These are phyloP conservation scores for Croton laevigatus DNA, from an alignment of 441 rosid genomes.

Conservation along the genomic window DNA sequence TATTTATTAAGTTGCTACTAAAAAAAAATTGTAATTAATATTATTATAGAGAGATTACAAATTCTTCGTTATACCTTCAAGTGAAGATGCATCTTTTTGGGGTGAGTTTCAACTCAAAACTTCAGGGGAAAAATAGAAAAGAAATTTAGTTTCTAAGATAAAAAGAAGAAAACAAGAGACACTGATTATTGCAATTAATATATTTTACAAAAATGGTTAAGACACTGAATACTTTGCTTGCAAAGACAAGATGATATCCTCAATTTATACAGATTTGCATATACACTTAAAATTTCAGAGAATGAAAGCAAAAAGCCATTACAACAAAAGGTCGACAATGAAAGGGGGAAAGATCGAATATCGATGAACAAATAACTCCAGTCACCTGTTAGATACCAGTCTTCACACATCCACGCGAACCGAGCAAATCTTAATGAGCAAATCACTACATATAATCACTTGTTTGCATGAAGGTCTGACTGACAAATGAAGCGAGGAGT, in stretches of 20 bases:
- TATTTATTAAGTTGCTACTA: too few species aligned
- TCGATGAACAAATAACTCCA: slow-evolving; percentile 18
- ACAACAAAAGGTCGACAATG: slow-evolving; percentile 1
- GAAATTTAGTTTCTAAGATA: not conserved
- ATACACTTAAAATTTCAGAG: slow-evolving; percentile 37
- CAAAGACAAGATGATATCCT: slow-evolving; percentile 10
- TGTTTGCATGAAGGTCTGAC: slow-evolving; percentile 7
- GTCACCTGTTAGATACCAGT: slow-evolving; percentile 2
- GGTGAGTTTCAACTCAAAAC: too few species aligned
- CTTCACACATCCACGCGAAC: slow-evolving; percentile 25
- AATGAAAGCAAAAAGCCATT: slow-evolving; percentile 22
- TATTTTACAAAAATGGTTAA: slow-evolving; percentile 29
- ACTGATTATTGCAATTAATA: not conserved
- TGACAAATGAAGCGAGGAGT: slow-evolving; percentile 15
- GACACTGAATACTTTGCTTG: slow-evolving; percentile 17
- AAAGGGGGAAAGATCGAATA: not conserved
- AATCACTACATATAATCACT: slow-evolving; percentile 7
- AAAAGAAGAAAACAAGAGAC: not conserved
- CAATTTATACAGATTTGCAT: slow-evolving; percentile 37
- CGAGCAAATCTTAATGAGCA: slow-evolving; percentile 11
- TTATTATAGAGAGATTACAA: too few species aligned
- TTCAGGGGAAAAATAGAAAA: not conserved
- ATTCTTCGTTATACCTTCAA: too few species aligned
- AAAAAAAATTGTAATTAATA: too few species aligned
- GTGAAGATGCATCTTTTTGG: too few species aligned